phyloP scores from a whole-genome alignment of 2,329 filamentous ascomycete species.

The Aspergillus hiratsukae region DNA sequence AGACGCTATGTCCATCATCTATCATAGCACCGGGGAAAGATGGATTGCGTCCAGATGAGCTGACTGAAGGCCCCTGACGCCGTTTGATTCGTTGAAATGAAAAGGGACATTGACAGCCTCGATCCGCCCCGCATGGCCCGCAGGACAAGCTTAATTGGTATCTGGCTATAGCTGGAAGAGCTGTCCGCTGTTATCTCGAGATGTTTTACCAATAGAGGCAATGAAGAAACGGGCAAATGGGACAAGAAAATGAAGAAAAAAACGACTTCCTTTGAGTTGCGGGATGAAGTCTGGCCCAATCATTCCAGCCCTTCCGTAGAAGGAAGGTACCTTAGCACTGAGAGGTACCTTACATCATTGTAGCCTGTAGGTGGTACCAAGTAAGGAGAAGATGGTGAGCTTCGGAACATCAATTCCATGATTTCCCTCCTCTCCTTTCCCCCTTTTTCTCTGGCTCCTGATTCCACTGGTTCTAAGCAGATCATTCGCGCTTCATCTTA shows the following conservation, averaged over 20 bases:
- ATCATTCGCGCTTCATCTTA: conserved; percentile 1
- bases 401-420: neutral
- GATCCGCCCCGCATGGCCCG: conserved; percentile 20
- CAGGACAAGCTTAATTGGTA: conserved; percentile 17
- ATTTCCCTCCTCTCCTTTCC: neutral
- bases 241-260: neutral
- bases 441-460: neutral
- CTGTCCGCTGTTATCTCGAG: neutral
- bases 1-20: neutral
- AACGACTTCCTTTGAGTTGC: neutral
- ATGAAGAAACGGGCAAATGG: neutral
- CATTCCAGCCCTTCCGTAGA: conserved; percentile 1
- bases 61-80: conserved; percentile 3
- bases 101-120: conserved; percentile 11
- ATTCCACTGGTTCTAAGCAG: neutral
- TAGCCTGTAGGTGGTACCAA: neutral
- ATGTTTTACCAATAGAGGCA: neutral
- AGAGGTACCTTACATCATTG: neutral
- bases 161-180: conserved; percentile 7
- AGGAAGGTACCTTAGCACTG: neutral
- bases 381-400: neutral
- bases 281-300: conserved; percentile 2
- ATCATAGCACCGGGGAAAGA: conserved; percentile 11
- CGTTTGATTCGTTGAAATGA: conserved; percentile 9
- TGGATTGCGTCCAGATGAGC: conserved; percentile 12